Percentiles rank a stretch among this genome's conserved stretches.
Evolutionary conservation across 805 yeast genomes (phyloP).

Genomic region (Schwanniomyces occidentalis): DNA sequence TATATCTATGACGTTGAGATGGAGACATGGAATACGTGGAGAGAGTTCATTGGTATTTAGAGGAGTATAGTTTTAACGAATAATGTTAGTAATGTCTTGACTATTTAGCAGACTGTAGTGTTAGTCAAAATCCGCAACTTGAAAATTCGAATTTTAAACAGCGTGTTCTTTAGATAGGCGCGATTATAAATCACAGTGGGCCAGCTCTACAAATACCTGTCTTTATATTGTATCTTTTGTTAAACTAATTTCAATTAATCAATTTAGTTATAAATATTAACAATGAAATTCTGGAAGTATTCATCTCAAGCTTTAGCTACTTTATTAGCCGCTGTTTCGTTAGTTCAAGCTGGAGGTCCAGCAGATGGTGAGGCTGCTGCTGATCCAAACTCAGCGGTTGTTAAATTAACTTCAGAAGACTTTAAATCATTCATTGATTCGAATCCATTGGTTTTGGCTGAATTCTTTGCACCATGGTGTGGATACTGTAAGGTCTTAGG

Average conservation of each 20-base stretch:
- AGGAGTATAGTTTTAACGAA: no score
- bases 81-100: no score
- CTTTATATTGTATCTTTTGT: no score
- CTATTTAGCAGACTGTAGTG: no score
- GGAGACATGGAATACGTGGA: conserved; percentile 49
- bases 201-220: no score
- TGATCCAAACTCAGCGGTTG: conserved; percentile 83
- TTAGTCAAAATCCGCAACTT: no score
- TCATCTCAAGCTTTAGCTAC: conserved; percentile 38
- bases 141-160: conserved; percentile 7
- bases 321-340: conserved; percentile 34
- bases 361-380: conserved; percentile 65
- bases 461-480: conserved; percentile 97
- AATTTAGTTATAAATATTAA: conserved; percentile 10
- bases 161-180: conserved; percentile 8
- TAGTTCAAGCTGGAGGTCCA: conserved; percentile 38
- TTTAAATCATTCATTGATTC: conserved; percentile 65
- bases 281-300: conserved; percentile 43
- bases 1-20: conserved; percentile 65
- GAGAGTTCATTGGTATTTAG: conserved; percentile 41
- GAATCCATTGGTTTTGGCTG: conserved; percentile 80
- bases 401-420: conserved; percentile 65
- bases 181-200: conserved; percentile 1
- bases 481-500: conserved; percentile 91
- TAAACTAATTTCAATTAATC: not conserved